Evolutionary conservation across 2,329 filamentous ascomycete species (phyloP), one percentile per base, ranked within the genome.

Genomic region (Purpureocillium takamizusanense): DNA sequence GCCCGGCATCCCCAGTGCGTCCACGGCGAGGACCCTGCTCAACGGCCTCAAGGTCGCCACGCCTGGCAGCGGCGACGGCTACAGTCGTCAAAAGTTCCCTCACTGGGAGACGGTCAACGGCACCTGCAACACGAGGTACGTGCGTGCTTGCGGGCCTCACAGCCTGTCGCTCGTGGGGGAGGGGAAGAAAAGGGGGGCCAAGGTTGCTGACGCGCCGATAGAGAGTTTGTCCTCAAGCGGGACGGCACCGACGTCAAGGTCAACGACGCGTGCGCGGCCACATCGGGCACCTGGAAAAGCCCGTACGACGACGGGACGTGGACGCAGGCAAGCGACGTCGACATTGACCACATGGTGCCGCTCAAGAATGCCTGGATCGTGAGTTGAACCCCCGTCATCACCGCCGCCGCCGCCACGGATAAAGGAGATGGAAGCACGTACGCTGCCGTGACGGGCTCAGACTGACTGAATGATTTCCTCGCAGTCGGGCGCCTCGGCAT

Each of bases 301-400:
- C 81, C 83, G 0, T 92, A 84, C 55, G 86, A 90, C 51, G 84
- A 83, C 13, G 79, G 65, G 1, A 77, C 69, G 1, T 87, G 82
- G 81, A 81, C 76, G 0, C 64, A 67, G 1, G 74, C 83, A 1
- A 73, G 69, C 14, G 82, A 89, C 49, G 58, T 92, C 1, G 84
- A 90, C 49, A 90, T 92, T 42, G 86, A 92, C 57, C 86, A 92
- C 56, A 70, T 92, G 62, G 83, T 94, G 3, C 85, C 86, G 1
- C 58, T 94, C 43, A 81, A 81, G 54, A 86, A 89, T 52, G 84
- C 85, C 5, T 90, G 84, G 85, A 78, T 83, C 44, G 75, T 79
- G 48, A 51, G 68, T n/a, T n/a, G n/a, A n/a, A n/a, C n/a, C n/a
- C n/a, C n/a, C n/a, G n/a, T n/a, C n/a, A n/a, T n/a, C n/a, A n/a